These are phyloP conservation scores for Geotrichum australiense DNA, from an alignment of 1,139 yeast genomes.

Conservation along the genomic window DNA sequence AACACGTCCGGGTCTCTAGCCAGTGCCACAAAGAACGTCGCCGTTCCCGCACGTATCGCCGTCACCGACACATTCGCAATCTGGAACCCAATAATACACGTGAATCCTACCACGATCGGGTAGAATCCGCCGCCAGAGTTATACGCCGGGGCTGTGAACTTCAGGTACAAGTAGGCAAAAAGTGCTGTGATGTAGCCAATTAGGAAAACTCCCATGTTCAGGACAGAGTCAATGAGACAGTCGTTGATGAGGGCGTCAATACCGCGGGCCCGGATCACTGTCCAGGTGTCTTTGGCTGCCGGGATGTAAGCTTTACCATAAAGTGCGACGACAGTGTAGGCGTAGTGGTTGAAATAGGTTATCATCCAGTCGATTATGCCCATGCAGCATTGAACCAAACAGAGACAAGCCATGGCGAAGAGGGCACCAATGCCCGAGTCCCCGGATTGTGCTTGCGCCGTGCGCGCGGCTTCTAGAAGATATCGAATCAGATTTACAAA, in stretches of 20 bases:
- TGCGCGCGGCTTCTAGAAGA: conserved; percentile 42
- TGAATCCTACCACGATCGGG: conserved; percentile 72
- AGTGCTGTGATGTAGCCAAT: conserved; percentile 65
- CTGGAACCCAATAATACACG: conserved; percentile 71
- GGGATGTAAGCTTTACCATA: conserved; percentile 73
- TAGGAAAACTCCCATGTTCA: conserved; percentile 63
- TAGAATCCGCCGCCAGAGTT: conserved; percentile 60
- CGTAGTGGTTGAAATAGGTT: conserved; percentile 83
- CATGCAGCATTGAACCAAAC: conserved; percentile 54
- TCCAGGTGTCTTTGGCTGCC: conserved; percentile 79
- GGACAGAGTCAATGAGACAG: conserved; percentile 68
- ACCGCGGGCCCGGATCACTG: conserved; percentile 70
- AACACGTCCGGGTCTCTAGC: conserved; percentile 85
- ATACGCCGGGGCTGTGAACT: conserved; percentile 65
- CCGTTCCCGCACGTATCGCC: conserved; percentile 72
- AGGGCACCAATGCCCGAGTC: conserved; percentile 41
- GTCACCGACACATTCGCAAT: conserved; percentile 66
- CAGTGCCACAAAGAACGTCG: conserved; percentile 80
- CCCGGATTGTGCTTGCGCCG: conserved; percentile 43
- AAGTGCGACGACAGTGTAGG: conserved; percentile 79
- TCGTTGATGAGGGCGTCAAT: conserved; percentile 83
- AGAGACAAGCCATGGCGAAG: conserved; percentile 46
- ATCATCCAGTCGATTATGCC: conserved; percentile 72
- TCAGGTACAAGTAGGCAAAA: conserved; percentile 62
- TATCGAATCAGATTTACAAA: conserved; percentile 60